Evolutionary conservation across 257 asterid species (phyloP), one percentile per base, ranked within the genome.

Genomic region (Petunia axillaris): DNA sequence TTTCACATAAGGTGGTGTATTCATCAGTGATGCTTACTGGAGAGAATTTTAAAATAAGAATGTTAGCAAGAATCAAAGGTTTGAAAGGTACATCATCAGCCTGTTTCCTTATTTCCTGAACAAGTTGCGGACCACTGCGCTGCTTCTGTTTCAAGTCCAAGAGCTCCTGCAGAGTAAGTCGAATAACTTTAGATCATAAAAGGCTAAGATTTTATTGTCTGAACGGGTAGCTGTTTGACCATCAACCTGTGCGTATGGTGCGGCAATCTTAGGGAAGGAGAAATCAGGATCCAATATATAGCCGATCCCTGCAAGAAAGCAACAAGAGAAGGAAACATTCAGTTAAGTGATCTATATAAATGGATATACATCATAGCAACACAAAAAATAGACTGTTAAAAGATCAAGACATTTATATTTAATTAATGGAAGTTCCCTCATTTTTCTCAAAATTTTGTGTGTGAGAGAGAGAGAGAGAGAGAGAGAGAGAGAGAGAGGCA

Each of bases 251-350:
- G 99, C 99, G 80, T 90, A 95, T 6, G 99, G 99, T 64, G 99
- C 97, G 48, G 98, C 98, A 81, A 95, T 93, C 89, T 95, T 95
- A 0, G 96, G 90, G 73, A 95, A 95, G 50, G 99, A 95, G 84
- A 95, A 95, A 25, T 93, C 80, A 2, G 99, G 98, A 85, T 95
- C 90, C 82, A 95, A 89, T 37, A 83, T 85, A 81, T 93, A 93
- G 78, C 99, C 99, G 11, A 93, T 95, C 53, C 99, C 99, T 95
- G 85, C 53, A 71, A 55, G 59, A 87, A 78, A 79, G 48, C 76
- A 85, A 50, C 16, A 50, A 11, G 4, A 62, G 60, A 48, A 39
- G 59, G 43, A 77, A 41, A 9, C 77, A 50, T 0, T 71, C 77
- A 71, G 62, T 36, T 67, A 15, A 43, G 74, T 65, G 52, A 67